These are phyloP conservation scores for Fusarium pseudonygamai DNA, from an alignment of 2,329 filamentous ascomycete species.

Conservation along the genomic window DNA sequence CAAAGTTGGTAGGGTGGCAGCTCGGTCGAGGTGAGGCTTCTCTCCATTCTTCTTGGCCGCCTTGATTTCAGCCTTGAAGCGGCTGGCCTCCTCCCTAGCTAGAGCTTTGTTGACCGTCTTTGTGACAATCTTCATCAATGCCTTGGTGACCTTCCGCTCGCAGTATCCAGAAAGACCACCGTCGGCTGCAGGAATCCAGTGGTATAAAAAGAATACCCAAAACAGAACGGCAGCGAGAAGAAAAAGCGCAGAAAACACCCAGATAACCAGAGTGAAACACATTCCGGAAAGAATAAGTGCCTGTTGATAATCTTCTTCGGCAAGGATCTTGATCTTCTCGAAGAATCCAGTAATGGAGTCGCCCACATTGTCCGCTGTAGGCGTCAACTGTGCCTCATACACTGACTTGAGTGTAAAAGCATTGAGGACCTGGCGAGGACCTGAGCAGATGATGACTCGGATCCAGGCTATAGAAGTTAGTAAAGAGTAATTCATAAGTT, in stretches of 20 bases:
- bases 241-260: conserved; percentile 82
- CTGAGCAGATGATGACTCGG: conserved; percentile 88
- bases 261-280: conserved; percentile 90
- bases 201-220: conserved; percentile 90
- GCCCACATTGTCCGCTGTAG: conserved; percentile 61
- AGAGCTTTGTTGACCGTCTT: conserved; percentile 89
- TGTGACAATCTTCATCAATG: conserved; percentile 84
- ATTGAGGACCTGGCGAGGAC: conserved; percentile 91
- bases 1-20: conserved; percentile 75
- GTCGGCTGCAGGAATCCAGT: conserved; percentile 86
- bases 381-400: conserved; percentile 77
- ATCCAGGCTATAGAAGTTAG: conserved; percentile 73
- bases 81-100: conserved; percentile 76
- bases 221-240: conserved; percentile 79
- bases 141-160: conserved; percentile 87
- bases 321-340: conserved; percentile 78
- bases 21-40: conserved; percentile 59
- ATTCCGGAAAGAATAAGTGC: conserved; percentile 87
- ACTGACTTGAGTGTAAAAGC: conserved; percentile 88
- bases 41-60: conserved; percentile 64
- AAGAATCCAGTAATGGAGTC: conserved; percentile 80
- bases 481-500: neutral
- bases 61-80: conserved; percentile 60
- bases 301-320: conserved; percentile 78
- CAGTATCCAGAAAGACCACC: conserved; percentile 87